These are phyloP conservation scores for Ceratocystis lukuohia DNA, from an alignment of 2,329 filamentous ascomycete genomes.

Conservation along the genomic window DNA sequence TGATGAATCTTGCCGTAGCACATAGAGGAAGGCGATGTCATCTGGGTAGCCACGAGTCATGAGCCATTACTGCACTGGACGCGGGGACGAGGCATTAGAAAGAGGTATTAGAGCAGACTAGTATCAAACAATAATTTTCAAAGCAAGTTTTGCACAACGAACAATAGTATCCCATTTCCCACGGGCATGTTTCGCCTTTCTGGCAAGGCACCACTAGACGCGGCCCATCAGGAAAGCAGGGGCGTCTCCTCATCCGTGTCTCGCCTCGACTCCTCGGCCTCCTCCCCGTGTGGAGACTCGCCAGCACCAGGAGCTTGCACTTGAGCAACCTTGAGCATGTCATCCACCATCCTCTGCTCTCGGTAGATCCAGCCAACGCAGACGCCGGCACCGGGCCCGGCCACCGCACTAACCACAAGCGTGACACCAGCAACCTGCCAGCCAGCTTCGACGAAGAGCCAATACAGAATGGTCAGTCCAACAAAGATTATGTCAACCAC, in stretches of 20 bases:
- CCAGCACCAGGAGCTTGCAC: background rate
- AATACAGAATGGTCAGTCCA: conserved; percentile 37
- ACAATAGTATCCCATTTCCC: background rate
- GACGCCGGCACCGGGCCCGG: conserved; percentile 30
- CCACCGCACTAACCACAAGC: conserved; percentile 24
- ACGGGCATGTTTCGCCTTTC: background rate
- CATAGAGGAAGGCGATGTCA: no score
- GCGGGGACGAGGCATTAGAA: background rate
- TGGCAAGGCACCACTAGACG: background rate
- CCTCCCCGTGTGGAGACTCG: background rate
- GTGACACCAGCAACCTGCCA: conserved; percentile 29
- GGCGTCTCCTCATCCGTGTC: conserved; percentile 27
- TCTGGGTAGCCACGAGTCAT: no score
- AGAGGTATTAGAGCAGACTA: background rate
- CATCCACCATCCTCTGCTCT: conserved; percentile 22
- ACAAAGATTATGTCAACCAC: conserved; percentile 36
- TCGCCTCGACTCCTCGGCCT: background rate
- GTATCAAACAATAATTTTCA: background rate
- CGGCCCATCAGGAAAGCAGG: conserved; percentile 21
- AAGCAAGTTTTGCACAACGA: background rate
- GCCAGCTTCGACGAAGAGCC: conserved; percentile 39
- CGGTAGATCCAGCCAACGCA: conserved; percentile 31
- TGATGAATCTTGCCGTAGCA: no score
- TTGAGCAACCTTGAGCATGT: background rate
- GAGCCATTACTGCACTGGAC: no score